Evolutionary conservation across 2,329 filamentous ascomycete species (phyloP).

Genomic region (Aspergillus unguis): DNA sequence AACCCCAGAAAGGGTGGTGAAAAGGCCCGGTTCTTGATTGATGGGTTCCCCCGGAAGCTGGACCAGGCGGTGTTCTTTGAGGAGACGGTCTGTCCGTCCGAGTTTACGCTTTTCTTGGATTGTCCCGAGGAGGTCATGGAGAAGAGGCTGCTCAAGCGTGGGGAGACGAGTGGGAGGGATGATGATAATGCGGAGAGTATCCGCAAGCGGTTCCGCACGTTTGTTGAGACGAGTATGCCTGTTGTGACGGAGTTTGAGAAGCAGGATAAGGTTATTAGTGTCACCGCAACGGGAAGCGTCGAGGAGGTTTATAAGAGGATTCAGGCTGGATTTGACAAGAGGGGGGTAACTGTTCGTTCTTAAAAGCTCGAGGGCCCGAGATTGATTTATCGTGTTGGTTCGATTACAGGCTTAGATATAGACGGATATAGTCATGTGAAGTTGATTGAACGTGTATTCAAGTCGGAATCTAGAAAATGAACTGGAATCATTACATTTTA

Average conservation of each 20-base stretch:
- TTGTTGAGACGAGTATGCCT: slow-evolving; percentile 95
- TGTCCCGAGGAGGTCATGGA: slow-evolving; percentile 89
- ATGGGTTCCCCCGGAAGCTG: slow-evolving; percentile 92
- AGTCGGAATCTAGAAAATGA: slow-evolving; percentile 2
- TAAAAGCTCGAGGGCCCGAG: neutral
- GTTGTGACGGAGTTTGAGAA: slow-evolving; percentile 81
- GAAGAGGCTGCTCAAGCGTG: slow-evolving; percentile 75
- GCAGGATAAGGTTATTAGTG: slow-evolving; percentile 74
- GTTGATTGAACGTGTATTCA: neutral
- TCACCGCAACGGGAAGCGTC: slow-evolving; percentile 67
- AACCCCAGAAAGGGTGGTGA: slow-evolving; percentile 1
- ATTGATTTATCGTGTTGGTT: too few species aligned
- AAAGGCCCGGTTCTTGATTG: slow-evolving; percentile 71
- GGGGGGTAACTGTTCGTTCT: slow-evolving; percentile 32
- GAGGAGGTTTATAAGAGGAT: slow-evolving; percentile 62
- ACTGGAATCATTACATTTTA: slow-evolving; percentile 12
- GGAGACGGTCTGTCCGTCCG: slow-evolving; percentile 75
- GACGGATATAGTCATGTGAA: neutral
- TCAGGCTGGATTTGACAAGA: slow-evolving; percentile 45
- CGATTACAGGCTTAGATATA: neutral
- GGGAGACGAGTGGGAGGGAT: slow-evolving; percentile 83
- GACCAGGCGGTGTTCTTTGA: slow-evolving; percentile 96
- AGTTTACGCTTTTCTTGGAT: slow-evolving; percentile 89
- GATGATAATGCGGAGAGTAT: slow-evolving; percentile 97
- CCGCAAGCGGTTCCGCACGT: slow-evolving; percentile 91